phyloP scores from a whole-genome alignment of 2,329 filamentous ascomycete species.

The Trichoderma gracile region DNA sequence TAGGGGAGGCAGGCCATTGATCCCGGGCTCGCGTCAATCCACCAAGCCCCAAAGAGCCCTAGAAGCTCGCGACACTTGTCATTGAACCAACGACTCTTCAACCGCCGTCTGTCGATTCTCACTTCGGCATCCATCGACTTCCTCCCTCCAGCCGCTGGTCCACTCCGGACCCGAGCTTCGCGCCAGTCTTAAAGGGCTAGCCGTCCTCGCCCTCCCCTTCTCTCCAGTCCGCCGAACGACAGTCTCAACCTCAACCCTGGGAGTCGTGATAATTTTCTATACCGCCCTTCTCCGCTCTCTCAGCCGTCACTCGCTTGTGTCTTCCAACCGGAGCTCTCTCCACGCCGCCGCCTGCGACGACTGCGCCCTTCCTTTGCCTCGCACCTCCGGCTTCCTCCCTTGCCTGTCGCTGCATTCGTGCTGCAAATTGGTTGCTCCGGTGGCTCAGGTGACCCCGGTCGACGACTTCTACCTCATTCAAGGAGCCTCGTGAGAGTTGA shows the following conservation, averaged over 20 bases:
- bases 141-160: slow-evolving; percentile 4
- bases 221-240: not conserved
- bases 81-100: slow-evolving; percentile 21
- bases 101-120: slow-evolving; percentile 17
- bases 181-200: slow-evolving; percentile 18
- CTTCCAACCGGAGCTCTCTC: not conserved
- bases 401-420: not conserved
- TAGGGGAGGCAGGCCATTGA: slow-evolving; percentile 16
- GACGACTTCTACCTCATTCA: not conserved
- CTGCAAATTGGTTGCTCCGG: not conserved
- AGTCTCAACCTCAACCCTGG: not conserved
- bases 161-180: slow-evolving; percentile 17
- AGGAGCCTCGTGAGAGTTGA: slow-evolving; percentile 4
- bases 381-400: not conserved
- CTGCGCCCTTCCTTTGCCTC: not conserved
- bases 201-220: slow-evolving; percentile 1
- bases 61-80: slow-evolving; percentile 22
- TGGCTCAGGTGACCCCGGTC: not conserved
- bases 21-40: slow-evolving; percentile 22
- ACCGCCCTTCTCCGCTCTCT: not conserved
- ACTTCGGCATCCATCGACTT: slow-evolving; percentile 10
- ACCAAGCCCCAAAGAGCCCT: slow-evolving; percentile 18
- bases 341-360: not conserved
- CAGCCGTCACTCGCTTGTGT: slow-evolving; percentile 5
- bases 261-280: slow-evolving; percentile 7